Percentiles rank a stretch among this genome's conserved stretches.
These are phyloP conservation scores for Lodderomyces beijingensis DNA, from an alignment of 1,139 yeast species.

Conservation along the genomic window DNA sequence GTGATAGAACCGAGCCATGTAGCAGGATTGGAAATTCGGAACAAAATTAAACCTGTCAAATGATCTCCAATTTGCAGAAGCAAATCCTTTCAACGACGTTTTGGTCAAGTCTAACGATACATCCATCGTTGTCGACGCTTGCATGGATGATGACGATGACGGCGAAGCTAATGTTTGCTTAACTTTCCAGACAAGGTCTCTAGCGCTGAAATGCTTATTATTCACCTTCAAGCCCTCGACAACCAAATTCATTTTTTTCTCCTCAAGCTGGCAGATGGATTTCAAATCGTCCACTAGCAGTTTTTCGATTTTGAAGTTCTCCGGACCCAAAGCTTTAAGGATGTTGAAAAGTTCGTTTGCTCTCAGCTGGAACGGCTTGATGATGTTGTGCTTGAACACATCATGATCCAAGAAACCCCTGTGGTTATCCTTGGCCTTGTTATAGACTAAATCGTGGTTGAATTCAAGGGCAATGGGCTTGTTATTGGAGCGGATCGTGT, in stretches of 20 bases:
- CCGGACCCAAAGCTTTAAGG: slow-evolving; percentile 20
- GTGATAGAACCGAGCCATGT: slow-evolving; percentile 32
- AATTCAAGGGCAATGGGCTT: slow-evolving; percentile 37
- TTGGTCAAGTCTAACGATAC: slow-evolving; percentile 11
- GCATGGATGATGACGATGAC: no score
- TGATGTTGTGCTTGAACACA: slow-evolving; percentile 21
- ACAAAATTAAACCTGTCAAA: slow-evolving; percentile 25
- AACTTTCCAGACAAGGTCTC: not conserved
- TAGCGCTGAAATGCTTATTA: slow-evolving; percentile 6
- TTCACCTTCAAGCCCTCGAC: slow-evolving; percentile 15
- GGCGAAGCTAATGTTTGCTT: not conserved
- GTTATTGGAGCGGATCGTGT: slow-evolving; percentile 30
- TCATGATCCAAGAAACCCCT: slow-evolving; percentile 20
- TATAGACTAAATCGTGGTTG: slow-evolving; percentile 36
- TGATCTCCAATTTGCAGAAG: slow-evolving; percentile 3
- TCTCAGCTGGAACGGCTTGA: slow-evolving; percentile 19
- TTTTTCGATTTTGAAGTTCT: slow-evolving; percentile 27
- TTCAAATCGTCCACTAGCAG: slow-evolving; percentile 29
- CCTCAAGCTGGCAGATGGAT: slow-evolving; percentile 25
- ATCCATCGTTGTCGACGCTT: slow-evolving; percentile 9
- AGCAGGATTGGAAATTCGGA: slow-evolving; percentile 40
- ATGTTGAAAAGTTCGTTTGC: slow-evolving; percentile 20
- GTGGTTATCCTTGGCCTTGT: slow-evolving; percentile 11
- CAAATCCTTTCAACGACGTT: slow-evolving; percentile 10
- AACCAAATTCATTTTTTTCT: slow-evolving; percentile 24